phyloP scores from a whole-genome alignment of 768 basidiomycete species.

The Lactifluus piperatus region DNA sequence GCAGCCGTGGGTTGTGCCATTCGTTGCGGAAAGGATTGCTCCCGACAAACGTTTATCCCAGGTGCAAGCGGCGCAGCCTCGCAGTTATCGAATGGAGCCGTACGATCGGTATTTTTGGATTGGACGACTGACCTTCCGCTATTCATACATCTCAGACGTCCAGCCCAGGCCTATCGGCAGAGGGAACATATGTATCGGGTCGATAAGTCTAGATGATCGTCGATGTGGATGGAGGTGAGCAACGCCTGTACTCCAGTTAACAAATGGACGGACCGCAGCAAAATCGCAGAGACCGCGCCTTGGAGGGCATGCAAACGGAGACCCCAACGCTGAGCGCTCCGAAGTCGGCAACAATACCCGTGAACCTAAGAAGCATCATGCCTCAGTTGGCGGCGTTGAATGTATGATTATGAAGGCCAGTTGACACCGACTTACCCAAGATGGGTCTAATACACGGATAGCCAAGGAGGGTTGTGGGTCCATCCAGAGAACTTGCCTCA shows the following conservation, averaged over 20 bases:
- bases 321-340: neutral
- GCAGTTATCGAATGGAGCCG: constrained; percentile 6
- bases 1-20: neutral
- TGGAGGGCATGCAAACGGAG: neutral
- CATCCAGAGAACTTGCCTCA: neutral
- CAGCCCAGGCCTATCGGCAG: too few relatives aligned
- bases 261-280: neutral
- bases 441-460: neutral
- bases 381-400: neutral
- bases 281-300: neutral
- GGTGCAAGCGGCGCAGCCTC: neutral
- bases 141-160: neutral
- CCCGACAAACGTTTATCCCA: neutral
- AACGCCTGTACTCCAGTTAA: neutral
- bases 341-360: neutral
- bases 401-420: neutral
- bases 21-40: neutral
- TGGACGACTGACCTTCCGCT: too few relatives aligned
- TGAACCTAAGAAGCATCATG: neutral
- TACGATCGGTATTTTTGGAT: neutral
- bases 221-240: neutral
- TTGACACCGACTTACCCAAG: neutral
- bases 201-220: neutral
- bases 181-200: neutral
- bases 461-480: neutral